phyloP scores from a whole-genome alignment of 805 yeast species.

The Blastobotrys chiropterorum region DNA sequence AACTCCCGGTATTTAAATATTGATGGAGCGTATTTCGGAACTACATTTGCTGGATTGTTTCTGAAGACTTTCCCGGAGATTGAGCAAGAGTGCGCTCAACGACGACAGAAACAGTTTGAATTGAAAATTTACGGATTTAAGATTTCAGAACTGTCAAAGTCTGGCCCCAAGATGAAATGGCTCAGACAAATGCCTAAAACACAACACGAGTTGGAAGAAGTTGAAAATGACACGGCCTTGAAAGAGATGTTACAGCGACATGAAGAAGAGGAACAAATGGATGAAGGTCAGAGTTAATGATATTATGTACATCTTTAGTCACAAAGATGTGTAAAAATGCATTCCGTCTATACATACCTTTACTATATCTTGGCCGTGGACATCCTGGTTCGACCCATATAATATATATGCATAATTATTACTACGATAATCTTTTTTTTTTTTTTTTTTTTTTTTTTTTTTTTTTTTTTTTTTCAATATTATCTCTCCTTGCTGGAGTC shows the following conservation, averaged over 20 bases:
- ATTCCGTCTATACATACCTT: not conserved
- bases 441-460: not conserved
- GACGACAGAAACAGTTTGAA: conserved; percentile 44
- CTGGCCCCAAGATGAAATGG: conserved; percentile 98
- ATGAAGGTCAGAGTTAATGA: not conserved
- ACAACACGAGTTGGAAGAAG: conserved; percentile 53
- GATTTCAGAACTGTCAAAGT: conserved; percentile 61
- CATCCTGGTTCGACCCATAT: no score
- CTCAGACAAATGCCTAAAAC: conserved; percentile 69
- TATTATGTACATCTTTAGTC: not conserved
- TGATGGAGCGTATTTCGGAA: conserved; percentile 97
- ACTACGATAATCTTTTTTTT: not conserved
- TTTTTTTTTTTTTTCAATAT: not conserved
- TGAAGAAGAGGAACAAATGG: not conserved
- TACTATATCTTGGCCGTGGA: no score
- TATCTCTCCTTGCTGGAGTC: no score
- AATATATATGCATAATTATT: no score
- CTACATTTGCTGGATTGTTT: conserved; percentile 89
- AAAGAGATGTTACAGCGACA: not conserved
- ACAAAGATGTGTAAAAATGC: not conserved
- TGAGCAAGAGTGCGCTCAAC: conserved; percentile 62
- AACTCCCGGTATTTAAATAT: conserved; percentile 80
- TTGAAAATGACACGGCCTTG: conserved; percentile 10
- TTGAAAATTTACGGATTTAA: conserved; percentile 84
- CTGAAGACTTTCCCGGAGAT: conserved; percentile 88